Base-by-base conservation (phyloP, 2,329 filamentous ascomycete species). In the Pseudocercospora vitis region DNA sequence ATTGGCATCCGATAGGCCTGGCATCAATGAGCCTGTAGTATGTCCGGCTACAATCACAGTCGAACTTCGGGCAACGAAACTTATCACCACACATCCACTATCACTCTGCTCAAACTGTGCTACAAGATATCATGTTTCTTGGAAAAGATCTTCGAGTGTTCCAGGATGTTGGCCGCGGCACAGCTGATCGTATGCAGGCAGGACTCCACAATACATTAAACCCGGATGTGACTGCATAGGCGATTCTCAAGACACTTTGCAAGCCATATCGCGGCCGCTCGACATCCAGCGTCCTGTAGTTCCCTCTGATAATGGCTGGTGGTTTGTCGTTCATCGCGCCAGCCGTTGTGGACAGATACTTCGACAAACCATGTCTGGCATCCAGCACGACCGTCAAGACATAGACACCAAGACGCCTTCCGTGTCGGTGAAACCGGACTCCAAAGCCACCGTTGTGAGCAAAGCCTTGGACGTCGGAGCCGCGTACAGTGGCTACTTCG, bases 1-100 rank as follows among this genome's bases (percentile, higher is more conserved):
- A 55, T 55, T 24, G 52, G 48, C 4, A 55, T 55, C 33, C 37
- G 48, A 47, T 55, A 55, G 29, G 29, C 11, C 3, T 31, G 28
- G 26, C 6, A 3, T 12, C 7, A n/a, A 1, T 14, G 12, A 19
- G 24, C 9, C n/a, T 11, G 24, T 1, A n/a, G 7, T 9, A 3
- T n/a, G 3, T 19, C 3, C 18, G 7, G 23, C 16, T 28, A n/a
- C 1, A 11, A 14, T 31, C 11, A 47, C 11, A 16, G 8, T 32
- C 44, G 32, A 39, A 12, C 44, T 48, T 40, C 35, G 18, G 35
- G 16, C 35, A 19, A 40, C 2, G 7, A 24, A 11, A 19, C 7
- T 19, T 40, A 40, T 40, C 35, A 23, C n/a, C n/a, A n/a, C n/a
- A n/a, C n/a, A n/a, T n/a, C n/a, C n/a, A n/a, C n/a, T n/a, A n/a